Evolutionary conservation across 1,284 basidiomycete genomes (phyloP).

Genomic region (Lignosus rhinocerotis): DNA sequence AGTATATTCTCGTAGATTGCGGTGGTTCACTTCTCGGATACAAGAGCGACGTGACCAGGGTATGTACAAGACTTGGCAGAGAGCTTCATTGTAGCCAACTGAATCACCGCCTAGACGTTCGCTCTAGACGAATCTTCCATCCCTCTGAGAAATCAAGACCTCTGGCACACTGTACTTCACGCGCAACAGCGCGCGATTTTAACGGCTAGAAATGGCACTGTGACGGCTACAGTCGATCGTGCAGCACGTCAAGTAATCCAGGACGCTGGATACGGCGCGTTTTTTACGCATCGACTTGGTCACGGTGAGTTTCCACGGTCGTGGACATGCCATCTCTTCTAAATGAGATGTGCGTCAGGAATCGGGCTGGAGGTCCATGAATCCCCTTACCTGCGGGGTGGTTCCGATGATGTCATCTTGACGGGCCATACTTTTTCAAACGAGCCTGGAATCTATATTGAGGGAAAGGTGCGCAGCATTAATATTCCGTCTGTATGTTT

Average conservation of each 20-base stretch:
- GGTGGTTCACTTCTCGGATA: constrained; percentile 75
- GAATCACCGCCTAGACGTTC: constrained; percentile 55
- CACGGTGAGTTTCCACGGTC: constrained; percentile 50
- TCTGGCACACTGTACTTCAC: constrained; percentile 69
- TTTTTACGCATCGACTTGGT: constrained; percentile 83
- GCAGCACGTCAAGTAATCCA: constrained; percentile 62
- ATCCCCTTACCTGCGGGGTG: constrained; percentile 76
- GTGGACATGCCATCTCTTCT: background rate
- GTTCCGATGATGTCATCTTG: constrained; percentile 56
- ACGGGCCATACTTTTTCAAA: constrained; percentile 78
- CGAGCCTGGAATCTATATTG: constrained; percentile 84
- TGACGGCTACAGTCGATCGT: constrained; percentile 62
- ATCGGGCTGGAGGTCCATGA: constrained; percentile 86
- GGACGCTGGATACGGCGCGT: constrained; percentile 48
- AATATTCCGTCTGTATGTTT: background rate
- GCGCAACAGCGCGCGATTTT: constrained; percentile 64
- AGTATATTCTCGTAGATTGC: constrained; percentile 80
- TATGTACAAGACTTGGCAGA: constrained; percentile 30
- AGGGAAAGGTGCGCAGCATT: constrained; percentile 53
- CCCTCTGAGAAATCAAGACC: constrained; percentile 49
- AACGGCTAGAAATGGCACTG: constrained; percentile 48
- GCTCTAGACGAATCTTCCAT: constrained; percentile 61
- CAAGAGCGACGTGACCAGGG: constrained; percentile 76
- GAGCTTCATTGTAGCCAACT: background rate
- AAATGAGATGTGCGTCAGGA: constrained; percentile 42